Percentiles rank a stretch among this genome's conserved stretches.
These are phyloP conservation scores for Sicyos baderoa DNA, from an alignment of 306 rosid genomes.

Conservation along the genomic window DNA sequence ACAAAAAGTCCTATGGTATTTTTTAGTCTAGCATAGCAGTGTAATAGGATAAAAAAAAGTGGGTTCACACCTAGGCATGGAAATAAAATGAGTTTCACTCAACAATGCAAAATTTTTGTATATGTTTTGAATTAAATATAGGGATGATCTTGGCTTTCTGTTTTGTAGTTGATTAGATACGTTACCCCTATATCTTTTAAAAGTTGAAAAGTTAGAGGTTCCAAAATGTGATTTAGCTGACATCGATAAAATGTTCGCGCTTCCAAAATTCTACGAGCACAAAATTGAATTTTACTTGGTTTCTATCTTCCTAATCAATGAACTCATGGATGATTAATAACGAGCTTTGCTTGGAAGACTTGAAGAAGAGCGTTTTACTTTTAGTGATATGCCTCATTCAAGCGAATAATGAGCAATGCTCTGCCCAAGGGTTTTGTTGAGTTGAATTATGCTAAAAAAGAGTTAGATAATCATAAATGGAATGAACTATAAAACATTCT, in stretches of 20 bases:
- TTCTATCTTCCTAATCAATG: background rate
- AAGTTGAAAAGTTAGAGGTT: background rate
- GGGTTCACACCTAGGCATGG: too few species aligned
- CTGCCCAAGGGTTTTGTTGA: background rate
- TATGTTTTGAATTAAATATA: background rate
- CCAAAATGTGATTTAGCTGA: background rate
- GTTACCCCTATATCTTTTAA: background rate
- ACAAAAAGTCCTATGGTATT: too few species aligned
- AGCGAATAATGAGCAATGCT: background rate
- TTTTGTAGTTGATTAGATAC: background rate
- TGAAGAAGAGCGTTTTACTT: conserved; percentile 1
- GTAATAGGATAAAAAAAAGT: too few species aligned
- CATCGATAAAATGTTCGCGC: background rate
- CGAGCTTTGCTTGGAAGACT: background rate
- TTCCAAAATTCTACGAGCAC: background rate
- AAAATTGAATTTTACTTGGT: background rate
- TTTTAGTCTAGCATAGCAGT: too few species aligned
- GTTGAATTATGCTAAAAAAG: background rate
- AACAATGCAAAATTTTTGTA: background rate
- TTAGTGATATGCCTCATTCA: background rate
- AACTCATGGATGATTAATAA: background rate
- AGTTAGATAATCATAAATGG: background rate
- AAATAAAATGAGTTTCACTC: background rate
- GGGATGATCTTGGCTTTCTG: background rate
- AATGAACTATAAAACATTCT: background rate